Evolutionary conservation across 2,329 filamentous ascomycete genomes (phyloP).

Genomic region (Aspergillus fumigatus): DNA sequence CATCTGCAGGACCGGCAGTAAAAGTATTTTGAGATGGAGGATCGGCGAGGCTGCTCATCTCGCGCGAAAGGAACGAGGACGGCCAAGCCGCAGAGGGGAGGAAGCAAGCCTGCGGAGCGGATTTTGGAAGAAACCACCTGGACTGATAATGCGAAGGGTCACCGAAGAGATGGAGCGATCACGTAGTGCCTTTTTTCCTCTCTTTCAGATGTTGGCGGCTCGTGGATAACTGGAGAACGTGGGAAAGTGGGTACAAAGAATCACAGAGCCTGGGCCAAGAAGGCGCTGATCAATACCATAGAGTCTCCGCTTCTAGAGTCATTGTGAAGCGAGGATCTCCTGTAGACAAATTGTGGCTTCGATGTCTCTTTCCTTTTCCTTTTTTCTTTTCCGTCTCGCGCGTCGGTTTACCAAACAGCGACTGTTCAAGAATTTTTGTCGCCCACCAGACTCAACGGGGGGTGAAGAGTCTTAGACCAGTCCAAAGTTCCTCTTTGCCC

Average conservation of each 20-base stretch:
- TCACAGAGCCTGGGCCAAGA: constrained; percentile 20
- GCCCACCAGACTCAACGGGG: neutral
- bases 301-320: constrained; percentile 22
- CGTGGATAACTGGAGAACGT: constrained; percentile 25
- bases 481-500: neutral
- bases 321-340: constrained; percentile 22
- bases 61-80: constrained; percentile 16
- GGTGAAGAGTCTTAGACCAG: neutral
- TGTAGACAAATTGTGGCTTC: constrained; percentile 3
- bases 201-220: constrained; percentile 15
- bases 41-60: constrained; percentile 41
- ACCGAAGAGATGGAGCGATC: constrained; percentile 7
- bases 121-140: neutral
- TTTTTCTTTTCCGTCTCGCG: neutral
- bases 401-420: neutral
- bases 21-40: constrained; percentile 44
- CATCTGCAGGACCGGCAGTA: constrained; percentile 33
- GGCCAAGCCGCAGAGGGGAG: constrained; percentile 13
- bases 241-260: constrained; percentile 15
- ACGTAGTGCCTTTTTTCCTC: constrained; percentile 3
- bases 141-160: constrained; percentile 7
- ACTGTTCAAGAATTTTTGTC: neutral
- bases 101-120: constrained; percentile 5
- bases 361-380: neutral
- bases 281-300: constrained; percentile 29